Conservation (phyloP, 768 basidiomycete species). For the Phlebiopsis gigantea region DNA sequence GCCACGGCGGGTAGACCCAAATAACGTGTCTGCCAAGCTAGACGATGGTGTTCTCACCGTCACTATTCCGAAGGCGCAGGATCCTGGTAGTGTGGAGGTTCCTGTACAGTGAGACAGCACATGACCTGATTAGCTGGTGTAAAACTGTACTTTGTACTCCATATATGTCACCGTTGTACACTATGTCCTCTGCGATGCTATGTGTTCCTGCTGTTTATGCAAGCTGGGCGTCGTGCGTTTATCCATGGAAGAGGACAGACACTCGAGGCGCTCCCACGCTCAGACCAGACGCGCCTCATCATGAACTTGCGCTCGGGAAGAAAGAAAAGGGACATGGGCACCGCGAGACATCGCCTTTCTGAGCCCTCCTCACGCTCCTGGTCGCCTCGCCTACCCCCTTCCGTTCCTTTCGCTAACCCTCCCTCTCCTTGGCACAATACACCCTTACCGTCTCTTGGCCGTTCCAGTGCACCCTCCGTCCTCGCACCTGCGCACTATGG, state of each 20-base stretch:
- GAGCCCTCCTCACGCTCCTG: slow-evolving; percentile 4
- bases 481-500: slow-evolving; percentile 4
- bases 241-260: neutral
- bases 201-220: too few relatives aligned
- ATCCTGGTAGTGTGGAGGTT: slow-evolving; percentile 51
- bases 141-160: too few relatives aligned
- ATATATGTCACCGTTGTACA: too few relatives aligned
- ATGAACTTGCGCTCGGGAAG: slow-evolving; percentile 15
- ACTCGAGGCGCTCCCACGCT: slow-evolving; percentile 6
- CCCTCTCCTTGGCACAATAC: neutral
- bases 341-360: slow-evolving; percentile 11
- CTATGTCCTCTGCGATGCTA: too few relatives aligned
- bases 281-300: slow-evolving; percentile 16
- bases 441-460: neutral
- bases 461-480: neutral
- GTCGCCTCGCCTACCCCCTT: slow-evolving; percentile 2
- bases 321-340: slow-evolving; percentile 12
- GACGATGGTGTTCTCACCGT: slow-evolving; percentile 66
- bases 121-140: neutral
- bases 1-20: slow-evolving; percentile 54
- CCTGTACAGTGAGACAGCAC: slow-evolving; percentile 32
- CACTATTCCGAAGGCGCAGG: slow-evolving; percentile 53
- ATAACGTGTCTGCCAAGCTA: slow-evolving; percentile 57
- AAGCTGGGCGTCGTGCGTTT: neutral
- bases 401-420: neutral